A percentile compares a stretch with the other conserved stretches of the same genome.
phyloP scores from a whole-genome alignment of 106 monocot species.

The Platanthera zijinensis region DNA sequence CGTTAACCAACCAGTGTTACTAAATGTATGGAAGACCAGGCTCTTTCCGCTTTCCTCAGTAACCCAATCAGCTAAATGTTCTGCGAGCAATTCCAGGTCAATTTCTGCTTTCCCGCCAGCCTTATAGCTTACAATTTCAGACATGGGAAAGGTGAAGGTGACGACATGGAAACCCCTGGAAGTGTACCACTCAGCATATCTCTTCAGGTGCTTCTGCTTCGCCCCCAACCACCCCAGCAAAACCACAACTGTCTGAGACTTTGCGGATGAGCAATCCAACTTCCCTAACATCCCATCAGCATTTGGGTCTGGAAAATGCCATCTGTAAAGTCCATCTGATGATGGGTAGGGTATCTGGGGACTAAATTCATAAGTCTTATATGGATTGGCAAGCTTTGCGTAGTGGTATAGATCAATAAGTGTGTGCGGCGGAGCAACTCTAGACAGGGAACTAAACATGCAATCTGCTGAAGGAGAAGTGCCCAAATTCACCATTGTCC shows the following conservation, averaged over 20 bases:
- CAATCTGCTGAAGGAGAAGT: slow-evolving; percentile 7
- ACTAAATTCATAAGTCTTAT: neutral
- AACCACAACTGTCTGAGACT: slow-evolving; percentile 76
- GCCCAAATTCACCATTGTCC: neutral
- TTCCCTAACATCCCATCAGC: slow-evolving; percentile 10
- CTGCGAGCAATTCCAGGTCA: slow-evolving; percentile 54
- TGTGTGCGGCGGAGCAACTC: slow-evolving; percentile 23
- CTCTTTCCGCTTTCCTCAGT: slow-evolving; percentile 70
- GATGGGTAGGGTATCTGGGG: slow-evolving; percentile 15
- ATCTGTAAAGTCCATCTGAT: slow-evolving; percentile 54
- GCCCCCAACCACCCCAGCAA: slow-evolving; percentile 93
- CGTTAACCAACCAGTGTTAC: slow-evolving; percentile 93
- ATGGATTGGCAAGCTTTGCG: slow-evolving; percentile 41
- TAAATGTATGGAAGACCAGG: slow-evolving; percentile 94
- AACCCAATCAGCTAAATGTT: slow-evolving; percentile 70
- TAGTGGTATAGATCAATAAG: slow-evolving; percentile 48
- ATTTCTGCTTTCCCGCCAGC: slow-evolving; percentile 63
- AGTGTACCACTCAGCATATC: slow-evolving; percentile 94
- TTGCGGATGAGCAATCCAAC: slow-evolving; percentile 23
- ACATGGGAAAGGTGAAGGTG: slow-evolving; percentile 89
- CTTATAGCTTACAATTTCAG: slow-evolving; percentile 68
- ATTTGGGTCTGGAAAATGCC: slow-evolving; percentile 72
- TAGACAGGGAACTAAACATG: slow-evolving; percentile 8
- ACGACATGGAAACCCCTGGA: slow-evolving; percentile 84
- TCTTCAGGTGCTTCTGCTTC: slow-evolving; percentile 81